Base-by-base conservation (phyloP, 352 stramenopile species). In the Globisporangium polare region DNA sequence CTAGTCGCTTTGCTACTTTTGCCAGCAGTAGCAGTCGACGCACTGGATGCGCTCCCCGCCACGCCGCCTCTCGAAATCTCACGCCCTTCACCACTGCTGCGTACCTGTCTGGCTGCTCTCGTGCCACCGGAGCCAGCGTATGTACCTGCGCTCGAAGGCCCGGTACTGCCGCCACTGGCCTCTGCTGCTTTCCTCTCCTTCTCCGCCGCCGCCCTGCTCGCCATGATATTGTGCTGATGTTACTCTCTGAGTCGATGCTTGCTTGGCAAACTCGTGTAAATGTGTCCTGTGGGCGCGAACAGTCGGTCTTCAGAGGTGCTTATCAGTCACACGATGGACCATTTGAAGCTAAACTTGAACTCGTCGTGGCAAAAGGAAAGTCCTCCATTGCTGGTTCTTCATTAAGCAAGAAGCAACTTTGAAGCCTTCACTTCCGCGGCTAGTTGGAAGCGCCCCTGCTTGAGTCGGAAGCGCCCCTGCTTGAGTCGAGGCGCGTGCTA, bases 41-140 rank as follows among this genome's bases (percentile, higher is more conserved):
- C 29, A 55, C 29, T 18, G 18, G 29, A 55, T 15, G 49, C 22
- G 41, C 41, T 26, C 1, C 66, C 46, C 13, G 24, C 49, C 17
- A 66, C 24, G 47, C 43, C 49, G 51, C 52, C 57, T 71, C 67
- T 24, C 53, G 60, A 50, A 49, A 26, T 58, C 18, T 65, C 53
- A 15, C 68, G 51, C 1, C 65, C 62, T 42, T 83, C 74, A 6
- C 66, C 66, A 24, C 70, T 65, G 26, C 66, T 82, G 22, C 78
- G 78, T 39, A 75, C 63, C 54, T 79, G 78, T 18, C 78, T 72
- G 13, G 54, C 26, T 4, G 58, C 62, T 50, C 71, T 65, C 8
- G 60, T 54, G 26, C 49, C 51, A 10, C 59, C 52, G 0, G 39
- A 42, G 54, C 62, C 63, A n/a, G 63, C 58, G 3, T 53, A 72